Evolutionary conservation across 768 basidiomycete species (phyloP).

Genomic region (Xerocomus brunneocitrinus): DNA sequence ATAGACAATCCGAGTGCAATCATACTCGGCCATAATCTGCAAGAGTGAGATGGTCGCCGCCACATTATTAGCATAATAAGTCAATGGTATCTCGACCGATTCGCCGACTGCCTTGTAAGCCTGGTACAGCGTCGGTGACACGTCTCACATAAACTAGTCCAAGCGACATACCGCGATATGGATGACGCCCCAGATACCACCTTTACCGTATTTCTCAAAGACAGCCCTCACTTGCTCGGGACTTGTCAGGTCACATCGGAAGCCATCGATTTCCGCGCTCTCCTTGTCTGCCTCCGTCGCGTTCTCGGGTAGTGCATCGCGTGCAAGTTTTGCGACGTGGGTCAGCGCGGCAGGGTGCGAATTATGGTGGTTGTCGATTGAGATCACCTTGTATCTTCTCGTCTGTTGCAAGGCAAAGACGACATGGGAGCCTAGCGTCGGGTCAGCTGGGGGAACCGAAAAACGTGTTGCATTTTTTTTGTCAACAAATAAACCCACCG

Average conservation of each 20-base stretch:
- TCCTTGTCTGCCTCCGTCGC: conserved; percentile 65
- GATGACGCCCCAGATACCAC: conserved; percentile 93
- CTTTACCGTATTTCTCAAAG: conserved; percentile 81
- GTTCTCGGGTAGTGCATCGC: conserved; percentile 60
- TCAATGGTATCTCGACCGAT: conserved; percentile 86
- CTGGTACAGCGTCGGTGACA: conserved; percentile 34
- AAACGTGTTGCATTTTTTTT: neutral
- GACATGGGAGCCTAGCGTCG: conserved; percentile 79
- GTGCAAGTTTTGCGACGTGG: conserved; percentile 77
- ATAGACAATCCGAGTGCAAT: conserved; percentile 86
- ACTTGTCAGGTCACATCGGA: conserved; percentile 71
- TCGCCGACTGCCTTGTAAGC: conserved; percentile 99
- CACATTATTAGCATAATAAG: conserved; percentile 95
- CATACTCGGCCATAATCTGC: conserved; percentile 81
- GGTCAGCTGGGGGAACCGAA: conserved; percentile 8
- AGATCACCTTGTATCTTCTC: conserved; percentile 85
- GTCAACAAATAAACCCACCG: conserved; percentile 41
- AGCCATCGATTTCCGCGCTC: conserved; percentile 66
- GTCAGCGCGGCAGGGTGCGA: conserved; percentile 71
- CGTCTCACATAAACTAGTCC: neutral
- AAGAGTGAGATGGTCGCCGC: conserved; percentile 80
- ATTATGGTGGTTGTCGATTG: conserved; percentile 94
- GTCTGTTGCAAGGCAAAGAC: conserved; percentile 83
- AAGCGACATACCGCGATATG: conserved; percentile 78
- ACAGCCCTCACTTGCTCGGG: conserved; percentile 67